Evolutionary conservation across 2,329 filamentous ascomycete genomes (phyloP).

Genomic region (Cryphonectria radicalis): DNA sequence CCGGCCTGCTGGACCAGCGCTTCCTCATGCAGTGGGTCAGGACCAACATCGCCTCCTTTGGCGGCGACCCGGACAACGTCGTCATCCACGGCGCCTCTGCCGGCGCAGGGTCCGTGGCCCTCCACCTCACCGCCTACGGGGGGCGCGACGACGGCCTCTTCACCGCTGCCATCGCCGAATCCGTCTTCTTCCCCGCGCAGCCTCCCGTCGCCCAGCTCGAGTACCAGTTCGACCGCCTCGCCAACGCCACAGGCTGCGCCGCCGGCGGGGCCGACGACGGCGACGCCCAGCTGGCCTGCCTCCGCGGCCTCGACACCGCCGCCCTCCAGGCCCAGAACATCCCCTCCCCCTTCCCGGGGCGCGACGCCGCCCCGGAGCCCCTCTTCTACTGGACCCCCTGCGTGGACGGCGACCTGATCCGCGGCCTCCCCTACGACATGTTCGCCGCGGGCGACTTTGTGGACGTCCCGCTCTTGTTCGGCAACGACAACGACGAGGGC

Average conservation of each 20-base stretch:
- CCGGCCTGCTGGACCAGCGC: slow-evolving; percentile 66
- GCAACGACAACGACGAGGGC: slow-evolving; percentile 52
- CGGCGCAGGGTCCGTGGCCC: slow-evolving; percentile 61
- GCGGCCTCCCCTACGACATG: slow-evolving; percentile 46
- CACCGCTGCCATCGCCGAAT: slow-evolving; percentile 50
- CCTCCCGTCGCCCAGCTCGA: slow-evolving; percentile 49
- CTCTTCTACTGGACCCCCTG: slow-evolving; percentile 57
- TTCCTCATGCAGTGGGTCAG: slow-evolving; percentile 65
- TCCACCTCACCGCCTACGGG: slow-evolving; percentile 53
- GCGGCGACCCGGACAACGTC: slow-evolving; percentile 62
- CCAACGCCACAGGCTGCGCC: slow-evolving; percentile 43
- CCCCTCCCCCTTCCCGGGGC: slow-evolving; percentile 46
- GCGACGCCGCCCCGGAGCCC: slow-evolving; percentile 38
- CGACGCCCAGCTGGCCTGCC: slow-evolving; percentile 45
- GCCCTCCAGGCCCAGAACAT: slow-evolving; percentile 48
- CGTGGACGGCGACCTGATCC: slow-evolving; percentile 52
- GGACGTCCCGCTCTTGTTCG: slow-evolving; percentile 57
- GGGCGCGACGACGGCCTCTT: slow-evolving; percentile 52
- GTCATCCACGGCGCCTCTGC: slow-evolving; percentile 66
- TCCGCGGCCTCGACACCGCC: slow-evolving; percentile 43
- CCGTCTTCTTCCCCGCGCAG: slow-evolving; percentile 55
- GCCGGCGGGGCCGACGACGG: slow-evolving; percentile 32
- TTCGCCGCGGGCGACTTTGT: slow-evolving; percentile 54
- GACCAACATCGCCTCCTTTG: slow-evolving; percentile 60
- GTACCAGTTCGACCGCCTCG: slow-evolving; percentile 50